Conservation (phyloP, 2,329 filamentous ascomycete genomes). For the Talaromyces sp. region DNA sequence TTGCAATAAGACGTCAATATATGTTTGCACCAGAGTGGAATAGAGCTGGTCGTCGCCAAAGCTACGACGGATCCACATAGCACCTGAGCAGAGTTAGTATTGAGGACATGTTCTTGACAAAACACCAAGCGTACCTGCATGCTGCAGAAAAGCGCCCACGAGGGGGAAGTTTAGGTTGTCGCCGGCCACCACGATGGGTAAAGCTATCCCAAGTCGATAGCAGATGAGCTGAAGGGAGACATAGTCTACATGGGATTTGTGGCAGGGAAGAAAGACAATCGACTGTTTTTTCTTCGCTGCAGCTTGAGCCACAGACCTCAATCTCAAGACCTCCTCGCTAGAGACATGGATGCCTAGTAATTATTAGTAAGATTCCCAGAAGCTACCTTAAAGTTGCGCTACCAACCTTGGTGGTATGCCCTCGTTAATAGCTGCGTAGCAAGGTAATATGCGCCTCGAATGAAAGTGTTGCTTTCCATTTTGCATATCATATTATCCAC, state of each 20-base stretch:
- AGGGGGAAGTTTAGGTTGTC: slow-evolving; percentile 95
- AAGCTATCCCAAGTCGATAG: slow-evolving; percentile 80
- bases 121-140: slow-evolving; percentile 55
- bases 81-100: slow-evolving; percentile 45
- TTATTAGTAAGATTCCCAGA: slow-evolving; percentile 5
- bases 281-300: slow-evolving; percentile 86
- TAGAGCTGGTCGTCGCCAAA: slow-evolving; percentile 93
- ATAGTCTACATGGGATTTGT: slow-evolving; percentile 94
- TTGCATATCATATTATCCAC: slow-evolving; percentile 98
- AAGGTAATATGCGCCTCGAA: slow-evolving; percentile 86
- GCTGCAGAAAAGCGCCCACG: slow-evolving; percentile 83
- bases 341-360: slow-evolving; percentile 77
- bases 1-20: slow-evolving; percentile 87
- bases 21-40: slow-evolving; percentile 86
- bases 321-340: slow-evolving; percentile 81
- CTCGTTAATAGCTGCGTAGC: slow-evolving; percentile 81
- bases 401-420: slow-evolving; percentile 81
- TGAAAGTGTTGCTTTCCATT: slow-evolving; percentile 91
- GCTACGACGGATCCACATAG: slow-evolving; percentile 90
- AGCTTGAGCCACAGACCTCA: slow-evolving; percentile 75
- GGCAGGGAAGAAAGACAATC: slow-evolving; percentile 91
- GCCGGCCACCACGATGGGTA: slow-evolving; percentile 89
- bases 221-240: slow-evolving; percentile 93
- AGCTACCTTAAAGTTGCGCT: background rate
- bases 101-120: background rate